Evolutionary conservation across 192 early-diverging fungal species (phyloP).

Genomic region (Rhizoclosmatium sp.): DNA sequence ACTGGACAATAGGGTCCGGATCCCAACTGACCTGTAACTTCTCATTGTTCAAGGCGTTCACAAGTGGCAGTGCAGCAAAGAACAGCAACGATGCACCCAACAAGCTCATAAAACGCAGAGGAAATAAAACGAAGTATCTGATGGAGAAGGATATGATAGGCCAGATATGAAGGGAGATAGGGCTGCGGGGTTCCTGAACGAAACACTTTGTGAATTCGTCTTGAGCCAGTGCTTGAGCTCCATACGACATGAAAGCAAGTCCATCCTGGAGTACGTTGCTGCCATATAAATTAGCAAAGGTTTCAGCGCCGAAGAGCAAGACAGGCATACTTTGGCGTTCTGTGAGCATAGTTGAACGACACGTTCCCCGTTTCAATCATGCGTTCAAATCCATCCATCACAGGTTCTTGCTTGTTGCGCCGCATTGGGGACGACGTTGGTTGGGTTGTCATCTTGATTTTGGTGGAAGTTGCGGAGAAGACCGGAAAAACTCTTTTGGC

Average conservation of each 20-base stretch:
- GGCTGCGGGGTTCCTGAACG: constrained; percentile 53
- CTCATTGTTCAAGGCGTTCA: constrained; percentile 50
- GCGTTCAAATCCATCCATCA: constrained; percentile 16
- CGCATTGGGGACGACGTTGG: too few species aligned
- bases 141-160: constrained; percentile 41
- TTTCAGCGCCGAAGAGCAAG: neutral
- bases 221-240: constrained; percentile 57
- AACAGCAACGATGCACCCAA: constrained; percentile 48
- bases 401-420: neutral
- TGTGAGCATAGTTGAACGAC: neutral
- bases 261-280: constrained; percentile 55
- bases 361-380: constrained; percentile 19
- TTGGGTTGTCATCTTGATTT: too few species aligned
- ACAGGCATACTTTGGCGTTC: neutral
- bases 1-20: neutral
- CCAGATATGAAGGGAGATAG: constrained; percentile 44
- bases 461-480: neutral
- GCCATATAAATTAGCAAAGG: neutral
- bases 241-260: constrained; percentile 61
- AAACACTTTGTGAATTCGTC: constrained; percentile 67
- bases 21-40: constrained; percentile 38
- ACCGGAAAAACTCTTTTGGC: neutral
- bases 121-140: constrained; percentile 56
- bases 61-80: constrained; percentile 53
- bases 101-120: constrained; percentile 41